Conservation (phyloP, 106 monocot species). For the Acanthochlamys bracteata region DNA sequence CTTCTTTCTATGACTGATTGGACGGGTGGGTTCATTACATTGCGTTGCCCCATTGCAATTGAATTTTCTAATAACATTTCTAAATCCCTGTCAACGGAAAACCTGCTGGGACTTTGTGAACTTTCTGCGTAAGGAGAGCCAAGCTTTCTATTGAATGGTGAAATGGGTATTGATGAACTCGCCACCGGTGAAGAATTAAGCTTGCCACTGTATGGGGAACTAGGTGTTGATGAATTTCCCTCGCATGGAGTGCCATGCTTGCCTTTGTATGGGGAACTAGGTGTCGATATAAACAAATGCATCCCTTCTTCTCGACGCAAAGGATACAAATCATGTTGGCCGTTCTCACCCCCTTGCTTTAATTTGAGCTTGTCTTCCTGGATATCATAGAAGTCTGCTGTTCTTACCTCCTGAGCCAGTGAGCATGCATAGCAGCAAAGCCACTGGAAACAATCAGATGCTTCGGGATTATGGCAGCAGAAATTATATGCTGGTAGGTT, state of each 20-base stretch:
- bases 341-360: conserved; percentile 7
- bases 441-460: conserved; percentile 57
- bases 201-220: conserved; percentile 31
- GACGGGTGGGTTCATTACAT: conserved; percentile 24
- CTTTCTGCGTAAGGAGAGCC: not conserved
- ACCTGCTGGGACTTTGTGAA: conserved; percentile 19
- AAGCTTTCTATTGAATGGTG: conserved; percentile 22
- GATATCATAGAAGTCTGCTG: conserved; percentile 37
- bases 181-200: not conserved
- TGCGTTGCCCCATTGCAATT: not conserved
- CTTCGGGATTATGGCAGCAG: conserved; percentile 32
- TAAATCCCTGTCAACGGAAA: conserved; percentile 17
- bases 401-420: conserved; percentile 67
- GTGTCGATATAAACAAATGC: conserved; percentile 27
- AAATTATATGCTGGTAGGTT: conserved; percentile 32
- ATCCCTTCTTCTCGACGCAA: conserved; percentile 28
- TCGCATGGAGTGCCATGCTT: not conserved
- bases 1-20: conserved; percentile 21
- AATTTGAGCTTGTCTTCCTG: conserved; percentile 27
- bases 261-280: conserved; percentile 36
- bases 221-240: conserved; percentile 19
- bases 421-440: conserved; percentile 58
- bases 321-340: conserved; percentile 12
- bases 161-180: conserved; percentile 22
- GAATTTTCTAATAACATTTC: conserved; percentile 12